Evolutionary conservation across 148 eudicot genomes (phyloP).

Genomic region (Nepenthes mirabilis): DNA sequence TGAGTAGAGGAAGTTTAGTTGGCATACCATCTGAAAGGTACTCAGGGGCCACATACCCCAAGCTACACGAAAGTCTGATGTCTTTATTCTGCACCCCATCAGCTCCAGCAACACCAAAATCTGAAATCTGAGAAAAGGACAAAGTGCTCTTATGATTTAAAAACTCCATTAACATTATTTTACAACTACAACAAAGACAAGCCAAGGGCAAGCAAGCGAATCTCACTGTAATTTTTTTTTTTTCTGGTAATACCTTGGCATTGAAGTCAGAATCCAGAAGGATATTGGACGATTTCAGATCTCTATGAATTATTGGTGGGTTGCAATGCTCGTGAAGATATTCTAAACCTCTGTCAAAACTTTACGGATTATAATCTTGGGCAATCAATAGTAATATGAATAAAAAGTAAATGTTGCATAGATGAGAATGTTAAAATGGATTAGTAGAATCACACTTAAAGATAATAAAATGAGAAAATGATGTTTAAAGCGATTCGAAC

Average conservation of each 20-base stretch:
- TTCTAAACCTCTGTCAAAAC: slow-evolving; percentile 53
- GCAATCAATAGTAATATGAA: too few species aligned
- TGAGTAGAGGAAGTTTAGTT: background rate
- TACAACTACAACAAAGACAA: slow-evolving; percentile 1
- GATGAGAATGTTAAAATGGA: too few species aligned
- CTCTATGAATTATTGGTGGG: slow-evolving; percentile 74
- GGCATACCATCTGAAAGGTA: slow-evolving; percentile 67
- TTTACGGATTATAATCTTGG: too few species aligned
- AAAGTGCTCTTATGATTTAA: background rate
- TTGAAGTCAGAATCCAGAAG: slow-evolving; percentile 69
- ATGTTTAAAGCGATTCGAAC: too few species aligned
- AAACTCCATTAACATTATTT: background rate
- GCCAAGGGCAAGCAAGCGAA: too few species aligned
- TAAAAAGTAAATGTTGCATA: too few species aligned
- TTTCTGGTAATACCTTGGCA: slow-evolving; percentile 53
- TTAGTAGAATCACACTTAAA: too few species aligned
- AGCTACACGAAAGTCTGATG: slow-evolving; percentile 46
- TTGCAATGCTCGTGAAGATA: slow-evolving; percentile 73
- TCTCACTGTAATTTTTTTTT: too few species aligned
- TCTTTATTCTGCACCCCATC: slow-evolving; percentile 40
- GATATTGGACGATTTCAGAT: slow-evolving; percentile 63
- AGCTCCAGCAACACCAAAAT: slow-evolving; percentile 56
- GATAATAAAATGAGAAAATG: too few species aligned
- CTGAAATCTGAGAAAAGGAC: slow-evolving; percentile 47
- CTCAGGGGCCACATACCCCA: slow-evolving; percentile 82